These are phyloP conservation scores for Puccinia horiana DNA, from an alignment of 1,284 basidiomycete species.

Conservation along the genomic window DNA sequence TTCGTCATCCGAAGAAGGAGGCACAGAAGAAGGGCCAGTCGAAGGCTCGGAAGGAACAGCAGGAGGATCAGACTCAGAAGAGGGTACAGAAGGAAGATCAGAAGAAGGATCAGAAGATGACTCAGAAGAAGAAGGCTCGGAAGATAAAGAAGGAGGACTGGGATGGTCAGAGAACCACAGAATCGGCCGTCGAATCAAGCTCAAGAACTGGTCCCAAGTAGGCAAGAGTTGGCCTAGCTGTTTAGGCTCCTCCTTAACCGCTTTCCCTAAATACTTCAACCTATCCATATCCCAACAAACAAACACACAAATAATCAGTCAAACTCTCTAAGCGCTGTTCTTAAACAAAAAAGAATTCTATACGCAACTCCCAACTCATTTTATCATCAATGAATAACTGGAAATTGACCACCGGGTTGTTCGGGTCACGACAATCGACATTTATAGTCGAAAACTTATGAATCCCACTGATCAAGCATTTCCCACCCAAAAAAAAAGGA, in stretches of 20 bases:
- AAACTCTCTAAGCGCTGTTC: too few species aligned
- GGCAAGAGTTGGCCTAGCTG: constrained; percentile 46
- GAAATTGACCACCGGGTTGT: constrained; percentile 63
- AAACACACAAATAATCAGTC: background rate
- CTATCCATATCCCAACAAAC: background rate
- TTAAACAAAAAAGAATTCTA: background rate
- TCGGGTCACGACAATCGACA: constrained; percentile 68
- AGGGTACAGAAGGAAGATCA: background rate
- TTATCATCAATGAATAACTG: constrained; percentile 68
- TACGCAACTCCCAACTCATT: constrained; percentile 64
- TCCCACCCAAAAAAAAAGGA: background rate
- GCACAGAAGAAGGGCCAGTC: too few species aligned
- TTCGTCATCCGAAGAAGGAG: too few species aligned
- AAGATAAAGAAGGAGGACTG: background rate
- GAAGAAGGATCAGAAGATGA: background rate
- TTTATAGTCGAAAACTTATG: constrained; percentile 67
- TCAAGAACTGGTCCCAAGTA: constrained; percentile 42
- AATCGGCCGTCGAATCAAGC: constrained; percentile 32
- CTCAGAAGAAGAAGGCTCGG: background rate
- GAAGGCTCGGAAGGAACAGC: too few species aligned
- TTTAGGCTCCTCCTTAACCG: constrained; percentile 36
- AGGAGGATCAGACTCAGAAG: background rate
- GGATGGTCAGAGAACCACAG: constrained; percentile 24
- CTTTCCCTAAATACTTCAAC: constrained; percentile 41
- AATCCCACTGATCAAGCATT: constrained; percentile 53